Percentiles rank a stretch among this genome's conserved stretches.
Conservation (phyloP, 768 basidiomycete genomes). For the Naganishia vaughanmartiniae region DNA sequence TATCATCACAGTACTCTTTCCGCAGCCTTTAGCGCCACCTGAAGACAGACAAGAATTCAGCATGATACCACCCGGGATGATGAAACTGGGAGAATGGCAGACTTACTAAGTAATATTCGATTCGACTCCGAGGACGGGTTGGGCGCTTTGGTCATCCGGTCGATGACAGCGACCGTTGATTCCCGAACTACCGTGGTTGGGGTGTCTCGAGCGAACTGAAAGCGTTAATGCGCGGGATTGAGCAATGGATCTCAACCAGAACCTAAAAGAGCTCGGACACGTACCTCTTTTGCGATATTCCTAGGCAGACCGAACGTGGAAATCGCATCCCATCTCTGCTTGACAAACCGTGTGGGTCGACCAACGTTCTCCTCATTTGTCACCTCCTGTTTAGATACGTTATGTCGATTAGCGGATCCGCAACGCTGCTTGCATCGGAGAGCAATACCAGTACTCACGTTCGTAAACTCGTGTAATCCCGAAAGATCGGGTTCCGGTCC, state of each 20-base stretch:
- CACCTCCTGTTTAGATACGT: not conserved
- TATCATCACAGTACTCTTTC: slow-evolving; percentile 74
- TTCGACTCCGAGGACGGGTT: slow-evolving; percentile 58
- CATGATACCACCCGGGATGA: too few relatives aligned
- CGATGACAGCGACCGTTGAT: slow-evolving; percentile 61
- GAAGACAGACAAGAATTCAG: slow-evolving; percentile 52
- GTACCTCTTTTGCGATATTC: slow-evolving; percentile 68
- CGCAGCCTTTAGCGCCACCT: slow-evolving; percentile 68
- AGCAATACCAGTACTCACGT: not conserved
- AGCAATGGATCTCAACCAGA: not conserved
- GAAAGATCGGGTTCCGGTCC: slow-evolving; percentile 33
- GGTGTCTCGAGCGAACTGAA: slow-evolving; percentile 60
- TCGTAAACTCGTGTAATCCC: slow-evolving; percentile 18
- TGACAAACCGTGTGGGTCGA: slow-evolving; percentile 36
- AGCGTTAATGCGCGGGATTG: not conserved
- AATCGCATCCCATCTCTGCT: slow-evolving; percentile 47
- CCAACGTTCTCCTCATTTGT: slow-evolving; percentile 36
- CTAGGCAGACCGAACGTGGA: slow-evolving; percentile 70
- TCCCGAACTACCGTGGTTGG: slow-evolving; percentile 72
- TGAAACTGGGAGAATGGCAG: slow-evolving; percentile 6
- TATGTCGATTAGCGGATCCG: not conserved
- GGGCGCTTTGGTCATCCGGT: slow-evolving; percentile 60
- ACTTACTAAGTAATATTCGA: slow-evolving; percentile 64
- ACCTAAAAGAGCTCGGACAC: slow-evolving; percentile 35
- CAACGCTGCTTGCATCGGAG: slow-evolving; percentile 5